Conservation (phyloP, 2,329 filamentous ascomycete species). For the Lizonia empirigonia region DNA sequence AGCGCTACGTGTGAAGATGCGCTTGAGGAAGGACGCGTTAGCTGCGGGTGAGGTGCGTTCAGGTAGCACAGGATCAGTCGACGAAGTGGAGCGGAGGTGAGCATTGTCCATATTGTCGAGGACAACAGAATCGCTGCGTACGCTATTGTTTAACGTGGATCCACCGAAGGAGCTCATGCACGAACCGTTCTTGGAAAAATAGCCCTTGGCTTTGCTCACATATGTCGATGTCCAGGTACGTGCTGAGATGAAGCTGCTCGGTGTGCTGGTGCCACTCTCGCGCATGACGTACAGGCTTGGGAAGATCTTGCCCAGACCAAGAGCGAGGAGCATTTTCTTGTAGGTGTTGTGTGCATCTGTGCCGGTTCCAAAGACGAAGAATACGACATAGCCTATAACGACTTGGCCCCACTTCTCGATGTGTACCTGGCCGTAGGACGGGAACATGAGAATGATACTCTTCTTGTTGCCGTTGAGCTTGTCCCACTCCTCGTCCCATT, state of each 20-base stretch:
- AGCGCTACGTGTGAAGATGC: slow-evolving; percentile 23
- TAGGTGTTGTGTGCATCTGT: slow-evolving; percentile 57
- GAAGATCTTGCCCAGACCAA: slow-evolving; percentile 41
- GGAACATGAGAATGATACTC: slow-evolving; percentile 56
- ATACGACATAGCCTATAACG: slow-evolving; percentile 60
- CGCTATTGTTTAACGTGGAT: slow-evolving; percentile 17
- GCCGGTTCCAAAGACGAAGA: slow-evolving; percentile 69
- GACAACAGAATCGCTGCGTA: slow-evolving; percentile 19
- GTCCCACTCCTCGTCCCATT: slow-evolving; percentile 59
- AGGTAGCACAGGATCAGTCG: slow-evolving; percentile 13
- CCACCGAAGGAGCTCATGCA: slow-evolving; percentile 19
- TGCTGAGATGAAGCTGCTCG: slow-evolving; percentile 21
- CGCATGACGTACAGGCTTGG: slow-evolving; percentile 32
- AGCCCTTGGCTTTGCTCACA: slow-evolving; percentile 34
- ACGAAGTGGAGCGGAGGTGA: slow-evolving; percentile 14
- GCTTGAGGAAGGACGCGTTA: slow-evolving; percentile 24
- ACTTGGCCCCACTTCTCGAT: slow-evolving; percentile 66
- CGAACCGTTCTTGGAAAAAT: slow-evolving; percentile 22
- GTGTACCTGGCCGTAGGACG: slow-evolving; percentile 52
- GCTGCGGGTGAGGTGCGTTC: background rate
- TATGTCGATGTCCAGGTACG: slow-evolving; percentile 25
- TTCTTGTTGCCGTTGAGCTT: slow-evolving; percentile 59
- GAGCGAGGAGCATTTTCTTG: slow-evolving; percentile 28
- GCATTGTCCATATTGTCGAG: slow-evolving; percentile 3
- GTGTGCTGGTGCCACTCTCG: slow-evolving; percentile 23